Evolutionary conservation across 2,329 filamentous ascomycete species (phyloP), one percentile per base, ranked within the genome.

Genomic region (Trichophyton benhamiae): DNA sequence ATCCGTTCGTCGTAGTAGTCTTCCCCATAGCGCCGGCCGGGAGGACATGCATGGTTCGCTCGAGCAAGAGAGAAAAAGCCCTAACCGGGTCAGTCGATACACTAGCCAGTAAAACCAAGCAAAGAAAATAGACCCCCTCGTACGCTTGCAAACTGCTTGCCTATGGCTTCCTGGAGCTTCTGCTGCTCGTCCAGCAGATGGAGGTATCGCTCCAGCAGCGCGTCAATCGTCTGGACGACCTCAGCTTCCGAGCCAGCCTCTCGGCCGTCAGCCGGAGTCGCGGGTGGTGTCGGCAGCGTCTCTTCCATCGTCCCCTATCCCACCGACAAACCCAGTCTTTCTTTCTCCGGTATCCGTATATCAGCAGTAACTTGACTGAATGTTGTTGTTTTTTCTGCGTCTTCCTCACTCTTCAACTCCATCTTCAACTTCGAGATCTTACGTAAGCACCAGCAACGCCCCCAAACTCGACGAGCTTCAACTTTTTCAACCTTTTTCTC

Each of bases 1-100:
- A 80, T 80, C 36, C 78, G 70, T 53, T 76, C 75, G 68, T 80
- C 78, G 62, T 79, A 80, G 64, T 76, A 78, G 60, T 80, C 78
- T 41, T 75, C 70, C 13, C 78, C 78, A 70, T 77, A 78, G 58
- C 75, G 69, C 60, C 76, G 73, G 15, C 75, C 75, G 15, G 76
- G 73, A 2, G 75, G 71, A 63, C 74, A 76, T 33, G 73, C 74
- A 63, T 77, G 77, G 63, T 80, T 80, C 42, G 78, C 78, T 61
- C 78, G 74, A 20, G 78, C 75, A 36, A 80, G 73, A 42, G 76
- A 73, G 44, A 80, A 68, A 63, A 78, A 80, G 3, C 78, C 78
- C 73, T 80, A 58, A 7, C 17, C 63, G 61, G 66, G 58, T 27
- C 65, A 61, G 27, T 63, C 33, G 2, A 11, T 53, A 36, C 33